Evolutionary conservation across 345 rosid genomes (phyloP).

Genomic region (Cardamine occulta): DNA sequence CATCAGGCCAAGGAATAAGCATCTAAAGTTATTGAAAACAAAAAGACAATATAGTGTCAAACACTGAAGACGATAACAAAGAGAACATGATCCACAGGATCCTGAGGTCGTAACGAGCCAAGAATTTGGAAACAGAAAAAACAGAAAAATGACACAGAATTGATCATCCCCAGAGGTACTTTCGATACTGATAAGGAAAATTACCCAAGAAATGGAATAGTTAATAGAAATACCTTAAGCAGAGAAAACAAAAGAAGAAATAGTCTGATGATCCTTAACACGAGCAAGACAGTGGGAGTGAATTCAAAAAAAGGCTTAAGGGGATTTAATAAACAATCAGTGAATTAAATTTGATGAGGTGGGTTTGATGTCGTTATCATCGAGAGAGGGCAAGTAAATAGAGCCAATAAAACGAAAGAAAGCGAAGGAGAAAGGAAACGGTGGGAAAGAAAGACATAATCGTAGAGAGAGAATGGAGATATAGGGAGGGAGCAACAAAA

Average conservation of each 20-base stretch:
- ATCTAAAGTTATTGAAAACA: slow-evolving; percentile 32
- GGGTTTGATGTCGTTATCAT: slow-evolving; percentile 43
- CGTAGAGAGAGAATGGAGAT: slow-evolving; percentile 24
- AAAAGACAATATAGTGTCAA: slow-evolving; percentile 35
- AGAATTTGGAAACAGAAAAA: neutral
- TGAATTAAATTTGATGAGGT: slow-evolving; percentile 14
- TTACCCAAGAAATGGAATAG: slow-evolving; percentile 24
- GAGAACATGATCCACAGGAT: slow-evolving; percentile 66
- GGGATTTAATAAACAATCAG: slow-evolving; percentile 5
- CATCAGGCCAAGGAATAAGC: slow-evolving; percentile 38
- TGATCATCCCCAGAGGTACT: neutral
- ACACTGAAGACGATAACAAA: slow-evolving; percentile 45
- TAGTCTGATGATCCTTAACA: slow-evolving; percentile 30
- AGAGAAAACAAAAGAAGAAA: slow-evolving; percentile 32
- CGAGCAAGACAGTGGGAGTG: slow-evolving; percentile 11
- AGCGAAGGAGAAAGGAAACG: slow-evolving; percentile 10
- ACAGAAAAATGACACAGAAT: slow-evolving; percentile 15
- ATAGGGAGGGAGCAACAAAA: slow-evolving; percentile 48
- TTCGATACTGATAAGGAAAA: neutral
- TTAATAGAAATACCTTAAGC: slow-evolving; percentile 28
- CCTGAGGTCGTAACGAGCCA: slow-evolving; percentile 42
- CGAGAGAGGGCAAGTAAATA: slow-evolving; percentile 39
- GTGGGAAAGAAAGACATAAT: slow-evolving; percentile 26
- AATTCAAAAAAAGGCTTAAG: neutral
- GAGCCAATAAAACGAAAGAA: slow-evolving; percentile 20